Evolutionary conservation across 2,329 filamentous ascomycete species (phyloP), one percentile per base, ranked within the genome.

Genomic region (Trichoderma semiorbis): DNA sequence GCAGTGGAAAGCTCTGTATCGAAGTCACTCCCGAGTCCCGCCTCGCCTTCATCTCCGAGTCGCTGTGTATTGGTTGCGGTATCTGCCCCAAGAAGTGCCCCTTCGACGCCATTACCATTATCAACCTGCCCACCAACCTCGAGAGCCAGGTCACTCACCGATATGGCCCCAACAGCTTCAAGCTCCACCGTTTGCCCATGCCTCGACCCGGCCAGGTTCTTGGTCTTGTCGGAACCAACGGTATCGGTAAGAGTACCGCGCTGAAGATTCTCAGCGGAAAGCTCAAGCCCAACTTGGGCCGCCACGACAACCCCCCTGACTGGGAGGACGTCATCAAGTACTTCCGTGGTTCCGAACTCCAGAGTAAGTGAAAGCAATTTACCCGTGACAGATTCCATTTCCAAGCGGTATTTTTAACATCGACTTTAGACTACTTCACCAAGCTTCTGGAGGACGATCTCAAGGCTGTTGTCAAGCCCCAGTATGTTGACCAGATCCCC

Each of bases 181-280:
- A 99, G 88, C 90, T 99, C 76, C 96, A 99, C 84, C 91, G 97
- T 78, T 88, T 98, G 79, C 96, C 97, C 72, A 98, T 95, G 89
- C 96, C 96, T 74, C 91, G 96, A 73, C 95, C 96, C 36, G 96
- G 96, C 74, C 94, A 98, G 81, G 97, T 99, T 34, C 85, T 99
- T 72, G 96, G 96, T 86, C 88, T 99, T 67, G 97, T 99, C 58
- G 97, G 96, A 82, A 98, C 96, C 78, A 99, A 99, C 90, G 96
- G 97, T 94, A 99, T 98, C 79, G 96, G 96, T 84, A 99, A 99
- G 90, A 98, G 94, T 86, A 99, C 96, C n/a, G 97, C 96, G 10
- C 86, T 99, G 82, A 99, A 99, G 88, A 98, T 99, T 82, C 90
- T 99, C 78, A 97, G 94, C 79, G 96, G 96, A 80, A 99, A 98